Evolutionary conservation across 805 yeast species (phyloP).

Genomic region (Cyberlindnera maritima): DNA sequence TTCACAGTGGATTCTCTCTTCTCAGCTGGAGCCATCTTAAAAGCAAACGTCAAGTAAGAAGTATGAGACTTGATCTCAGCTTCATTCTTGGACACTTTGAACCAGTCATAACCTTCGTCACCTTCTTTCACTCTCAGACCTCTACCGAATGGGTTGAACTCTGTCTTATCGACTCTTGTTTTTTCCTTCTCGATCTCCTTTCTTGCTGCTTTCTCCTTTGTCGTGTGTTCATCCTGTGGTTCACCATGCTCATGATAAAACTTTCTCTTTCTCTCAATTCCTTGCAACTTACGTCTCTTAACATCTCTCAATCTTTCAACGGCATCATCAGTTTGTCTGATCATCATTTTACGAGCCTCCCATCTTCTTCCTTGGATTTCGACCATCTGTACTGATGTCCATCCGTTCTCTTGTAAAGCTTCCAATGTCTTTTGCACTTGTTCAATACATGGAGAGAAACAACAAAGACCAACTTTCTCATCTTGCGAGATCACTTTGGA

Average conservation of each 20-base stretch:
- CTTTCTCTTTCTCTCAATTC: conserved; percentile 51
- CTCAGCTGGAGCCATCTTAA: conserved; percentile 31
- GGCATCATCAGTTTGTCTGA: conserved; percentile 76
- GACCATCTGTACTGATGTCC: conserved; percentile 88
- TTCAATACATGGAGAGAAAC: conserved; percentile 97
- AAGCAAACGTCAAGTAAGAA: conserved; percentile 89
- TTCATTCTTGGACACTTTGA: conserved; percentile 79
- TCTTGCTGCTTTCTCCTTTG: conserved; percentile 27
- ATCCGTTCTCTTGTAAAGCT: conserved; percentile 69
- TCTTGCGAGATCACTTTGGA: conserved; percentile 49
- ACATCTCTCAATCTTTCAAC: conserved; percentile 77
- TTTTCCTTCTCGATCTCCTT: conserved; percentile 23
- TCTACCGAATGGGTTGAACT: conserved; percentile 90
- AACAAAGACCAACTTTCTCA: conserved; percentile 71
- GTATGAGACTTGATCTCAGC: conserved; percentile 90
- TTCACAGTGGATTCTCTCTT: conserved; percentile 2
- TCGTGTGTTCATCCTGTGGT: conserved; percentile 22
- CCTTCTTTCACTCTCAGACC: conserved; percentile 87
- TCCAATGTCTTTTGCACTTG: conserved; percentile 88
- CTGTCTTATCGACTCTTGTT: conserved; percentile 39
- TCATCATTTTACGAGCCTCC: conserved; percentile 91
- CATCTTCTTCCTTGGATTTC: conserved; percentile 82
- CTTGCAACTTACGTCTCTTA: conserved; percentile 64
- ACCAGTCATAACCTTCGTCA: conserved; percentile 77
- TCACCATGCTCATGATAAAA: conserved; percentile 28